These are phyloP conservation scores for Pleurotus salmoneostramineus DNA, from an alignment of 768 basidiomycete species.

Conservation along the genomic window DNA sequence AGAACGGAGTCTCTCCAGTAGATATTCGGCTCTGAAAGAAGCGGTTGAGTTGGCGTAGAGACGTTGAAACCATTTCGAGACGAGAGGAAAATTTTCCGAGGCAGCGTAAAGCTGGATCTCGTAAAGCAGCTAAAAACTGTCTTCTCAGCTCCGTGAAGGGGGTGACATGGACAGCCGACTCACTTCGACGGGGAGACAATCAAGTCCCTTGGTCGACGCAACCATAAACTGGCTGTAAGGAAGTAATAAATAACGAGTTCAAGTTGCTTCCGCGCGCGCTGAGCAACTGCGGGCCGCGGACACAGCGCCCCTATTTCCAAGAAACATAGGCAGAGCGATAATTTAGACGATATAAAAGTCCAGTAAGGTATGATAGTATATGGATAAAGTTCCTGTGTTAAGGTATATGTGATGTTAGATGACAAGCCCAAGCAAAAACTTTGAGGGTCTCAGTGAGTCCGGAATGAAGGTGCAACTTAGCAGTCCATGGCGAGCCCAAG, in stretches of 20 bases:
- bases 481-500: constrained; percentile 40
- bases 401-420: constrained; percentile 6
- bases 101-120: constrained; percentile 72
- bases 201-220: constrained; percentile 11
- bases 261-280: not conserved
- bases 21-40: constrained; percentile 63
- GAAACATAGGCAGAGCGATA: too few species aligned
- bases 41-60: constrained; percentile 55
- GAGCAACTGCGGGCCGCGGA: not conserved
- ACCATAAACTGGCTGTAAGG: not conserved
- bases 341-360: too few species aligned
- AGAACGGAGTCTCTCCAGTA: constrained; percentile 32
- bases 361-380: constrained; percentile 12
- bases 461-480: constrained; percentile 35
- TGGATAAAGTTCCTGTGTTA: constrained; percentile 13
- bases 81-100: constrained; percentile 58
- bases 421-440: constrained; percentile 17
- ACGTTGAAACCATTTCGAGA: constrained; percentile 47
- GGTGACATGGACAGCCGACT: not conserved
- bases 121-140: constrained; percentile 58
- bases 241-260: not conserved
- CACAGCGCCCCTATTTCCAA: not conserved
- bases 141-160: constrained; percentile 9
- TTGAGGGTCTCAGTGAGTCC: constrained; percentile 27
- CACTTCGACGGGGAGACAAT: constrained; percentile 41